These are phyloP conservation scores for Leccinum huronense DNA, from an alignment of 1,284 basidiomycete species.

Conservation along the genomic window DNA sequence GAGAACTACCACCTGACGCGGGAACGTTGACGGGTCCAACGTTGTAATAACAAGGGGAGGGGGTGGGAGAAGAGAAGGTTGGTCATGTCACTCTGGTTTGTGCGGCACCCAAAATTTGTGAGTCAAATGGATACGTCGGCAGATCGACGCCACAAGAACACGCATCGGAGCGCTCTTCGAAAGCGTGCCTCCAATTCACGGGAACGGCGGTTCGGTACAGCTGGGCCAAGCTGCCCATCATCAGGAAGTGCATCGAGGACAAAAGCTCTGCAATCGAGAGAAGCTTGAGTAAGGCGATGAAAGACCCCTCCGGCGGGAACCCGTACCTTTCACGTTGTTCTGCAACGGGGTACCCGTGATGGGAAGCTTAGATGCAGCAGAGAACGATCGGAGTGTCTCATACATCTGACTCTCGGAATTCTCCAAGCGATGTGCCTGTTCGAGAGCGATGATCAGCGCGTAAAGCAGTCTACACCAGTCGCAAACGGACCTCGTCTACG, in stretches of 20 bases:
- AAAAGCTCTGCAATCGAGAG: conserved; percentile 70
- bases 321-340: conserved; percentile 95
- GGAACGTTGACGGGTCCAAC: neutral
- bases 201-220: conserved; percentile 45
- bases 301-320: conserved; percentile 7
- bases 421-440: conserved; percentile 93
- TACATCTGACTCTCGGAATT: conserved; percentile 98
- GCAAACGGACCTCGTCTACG: conserved; percentile 81
- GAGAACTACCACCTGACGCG: conserved; percentile 1
- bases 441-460: conserved; percentile 11
- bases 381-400: conserved; percentile 89
- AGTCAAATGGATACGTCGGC: conserved; percentile 62
- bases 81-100: conserved; percentile 24
- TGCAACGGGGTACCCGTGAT: conserved; percentile 99
- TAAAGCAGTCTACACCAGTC: neutral
- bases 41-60: neutral
- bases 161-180: conserved; percentile 40
- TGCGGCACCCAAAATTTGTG: conserved; percentile 58
- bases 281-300: conserved; percentile 10
- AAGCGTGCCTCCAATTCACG: conserved; percentile 57
- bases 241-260: conserved; percentile 97
- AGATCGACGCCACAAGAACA: conserved; percentile 44
- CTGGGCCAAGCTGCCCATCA: conserved; percentile 48
- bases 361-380: conserved; percentile 87
- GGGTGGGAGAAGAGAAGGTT: neutral